phyloP scores from a whole-genome alignment of 129 eudicot genomes.

The Kitagawia praeruptora region DNA sequence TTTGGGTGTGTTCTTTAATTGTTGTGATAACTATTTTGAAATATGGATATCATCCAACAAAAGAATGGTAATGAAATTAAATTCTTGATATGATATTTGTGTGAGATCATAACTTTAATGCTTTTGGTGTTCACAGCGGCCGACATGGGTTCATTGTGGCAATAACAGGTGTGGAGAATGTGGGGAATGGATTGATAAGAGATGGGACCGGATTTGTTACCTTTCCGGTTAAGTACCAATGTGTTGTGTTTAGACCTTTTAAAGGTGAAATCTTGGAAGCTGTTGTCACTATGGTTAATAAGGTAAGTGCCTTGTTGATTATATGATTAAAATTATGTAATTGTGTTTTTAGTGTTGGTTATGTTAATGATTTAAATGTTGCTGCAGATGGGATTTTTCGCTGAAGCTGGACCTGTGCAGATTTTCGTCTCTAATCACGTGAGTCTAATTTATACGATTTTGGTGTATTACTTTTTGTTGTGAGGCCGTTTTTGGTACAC shows the following conservation, averaged over 20 bases:
- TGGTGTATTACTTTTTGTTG: not conserved
- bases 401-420: conserved; percentile 96
- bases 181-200: conserved; percentile 83
- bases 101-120: not conserved
- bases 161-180: conserved; percentile 72
- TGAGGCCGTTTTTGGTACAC: not conserved
- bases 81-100: not conserved
- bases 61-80: not conserved
- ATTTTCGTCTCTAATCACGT: conserved; percentile 92
- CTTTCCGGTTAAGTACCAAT: conserved; percentile 80
- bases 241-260: conserved; percentile 90
- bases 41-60: not conserved
- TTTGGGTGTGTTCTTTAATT: not conserved
- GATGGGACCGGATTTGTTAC: conserved; percentile 96
- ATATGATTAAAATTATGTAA: not conserved
- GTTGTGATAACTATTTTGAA: not conserved
- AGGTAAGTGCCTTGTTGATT: conserved; percentile 32
- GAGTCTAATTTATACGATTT: conserved; percentile 17
- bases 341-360: not conserved
- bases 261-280: conserved; percentile 97
- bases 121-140: conserved; percentile 40
- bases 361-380: not conserved
- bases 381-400: conserved; percentile 94
- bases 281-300: conserved; percentile 94
- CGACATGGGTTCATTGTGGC: conserved; percentile 96